Base-by-base conservation (phyloP, 768 basidiomycete species). In the Calocybe gangraenosa region DNA sequence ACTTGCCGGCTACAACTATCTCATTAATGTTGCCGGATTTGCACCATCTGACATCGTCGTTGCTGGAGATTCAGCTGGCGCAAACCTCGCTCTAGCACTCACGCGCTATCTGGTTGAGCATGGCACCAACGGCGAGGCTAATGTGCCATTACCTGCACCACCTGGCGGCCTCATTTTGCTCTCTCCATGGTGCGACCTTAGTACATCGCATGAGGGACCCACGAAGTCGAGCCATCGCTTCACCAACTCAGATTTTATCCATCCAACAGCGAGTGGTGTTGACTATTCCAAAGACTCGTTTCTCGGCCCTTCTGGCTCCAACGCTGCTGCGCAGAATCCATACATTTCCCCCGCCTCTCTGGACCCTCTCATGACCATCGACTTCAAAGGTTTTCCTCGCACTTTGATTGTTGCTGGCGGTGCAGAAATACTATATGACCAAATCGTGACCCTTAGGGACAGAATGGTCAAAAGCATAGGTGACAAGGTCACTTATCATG, bases 61-160 rank as follows among this genome's bases (percentile, higher is more conserved):
- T 17, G 69, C 69, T 15, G 89, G 88, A 2, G 87, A 92, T 58
- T 90, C 84, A 1, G 86, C 88, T 0, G 88, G 89, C 2, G 89
- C 73, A 3, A 85, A 90, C 60, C 75, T 90, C 19, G 78, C 79
- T 0, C 69, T 79, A 25, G 79, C 81, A 0, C 69, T 87, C 34
- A 73, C 68, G 7, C 79, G 81, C 34, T 82, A 83, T 51, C 73
- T 88, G 19, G 64, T 76, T 14, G 76, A 81, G 48, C 62, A 80
- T 59, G 63, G 64, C 22, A 56, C 60, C 7, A 58, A 60, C 3
- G 46, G 60, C 21, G 53, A 58, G 2, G 6, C 42, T 18, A 14
- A 22, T 5, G 2, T 36, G 6, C 9, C 42, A 4, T 49, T 78
- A n/a, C 76, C 75, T 3, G 57, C 61, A 9, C 70, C 68, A 30